Evolutionary conservation across 2,329 filamentous ascomycete species (phyloP).

Genomic region (Allantophomopsis lycopodina): DNA sequence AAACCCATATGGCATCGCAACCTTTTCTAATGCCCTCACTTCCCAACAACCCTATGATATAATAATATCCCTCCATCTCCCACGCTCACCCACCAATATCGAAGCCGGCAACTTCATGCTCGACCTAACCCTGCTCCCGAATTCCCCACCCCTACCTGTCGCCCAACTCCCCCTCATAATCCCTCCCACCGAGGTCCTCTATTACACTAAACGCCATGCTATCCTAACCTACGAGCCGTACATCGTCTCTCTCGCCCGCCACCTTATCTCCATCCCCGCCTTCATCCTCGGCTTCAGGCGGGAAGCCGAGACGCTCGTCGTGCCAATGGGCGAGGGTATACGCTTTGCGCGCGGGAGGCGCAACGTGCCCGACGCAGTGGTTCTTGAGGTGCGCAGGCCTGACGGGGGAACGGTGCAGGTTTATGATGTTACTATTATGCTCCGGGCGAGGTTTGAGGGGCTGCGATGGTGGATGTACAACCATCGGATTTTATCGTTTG

Average conservation of each 20-base stretch:
- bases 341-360: constrained; percentile 35
- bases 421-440: constrained; percentile 53
- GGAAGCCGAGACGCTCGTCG: constrained; percentile 48
- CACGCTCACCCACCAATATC: constrained; percentile 63
- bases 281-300: constrained; percentile 52
- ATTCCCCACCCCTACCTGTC: constrained; percentile 2
- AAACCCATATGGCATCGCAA: constrained; percentile 17
- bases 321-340: constrained; percentile 63
- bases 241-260: constrained; percentile 46
- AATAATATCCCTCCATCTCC: constrained; percentile 59
- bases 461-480: constrained; percentile 80
- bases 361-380: constrained; percentile 32
- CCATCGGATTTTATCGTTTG: constrained; percentile 56
- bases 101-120: constrained; percentile 91
- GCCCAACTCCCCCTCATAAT: not conserved
- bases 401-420: constrained; percentile 54
- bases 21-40: constrained; percentile 35
- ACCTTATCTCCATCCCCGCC: constrained; percentile 49
- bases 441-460: constrained; percentile 65
- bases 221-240: constrained; percentile 68
- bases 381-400: constrained; percentile 21
- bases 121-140: constrained; percentile 50
- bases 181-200: constrained; percentile 26
- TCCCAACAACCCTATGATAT: constrained; percentile 77
- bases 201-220: constrained; percentile 57